A percentile compares a stretch with the other conserved stretches of the same genome.
phyloP scores from a whole-genome alignment of 2,329 filamentous ascomycete genomes.

The Gaeumannomyces sp. region DNA sequence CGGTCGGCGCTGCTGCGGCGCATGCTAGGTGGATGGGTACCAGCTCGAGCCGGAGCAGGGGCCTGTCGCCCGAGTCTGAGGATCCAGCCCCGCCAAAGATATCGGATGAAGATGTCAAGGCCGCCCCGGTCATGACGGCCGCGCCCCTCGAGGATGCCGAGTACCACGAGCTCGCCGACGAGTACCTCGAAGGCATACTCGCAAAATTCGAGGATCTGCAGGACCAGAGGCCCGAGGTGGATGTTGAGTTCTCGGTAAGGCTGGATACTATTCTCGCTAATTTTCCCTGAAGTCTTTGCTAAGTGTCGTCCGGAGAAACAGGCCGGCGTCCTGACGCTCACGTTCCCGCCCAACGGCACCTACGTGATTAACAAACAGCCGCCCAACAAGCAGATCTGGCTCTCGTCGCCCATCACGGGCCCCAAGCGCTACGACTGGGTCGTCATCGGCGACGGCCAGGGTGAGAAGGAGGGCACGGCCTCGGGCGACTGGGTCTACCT shows the following conservation, averaged over 20 bases:
- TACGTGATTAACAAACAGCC: constrained; percentile 99
- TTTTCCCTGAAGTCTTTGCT: neutral
- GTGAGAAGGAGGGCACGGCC: constrained; percentile 72
- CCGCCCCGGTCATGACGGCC: constrained; percentile 16
- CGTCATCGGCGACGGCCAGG: constrained; percentile 62
- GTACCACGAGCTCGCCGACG: constrained; percentile 73
- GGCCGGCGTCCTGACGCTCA: constrained; percentile 80
- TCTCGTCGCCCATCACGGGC: constrained; percentile 83
- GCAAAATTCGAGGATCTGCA: constrained; percentile 63
- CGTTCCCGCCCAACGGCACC: constrained; percentile 62
- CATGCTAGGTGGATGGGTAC: constrained; percentile 8
- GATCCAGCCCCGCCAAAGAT: constrained; percentile 39
- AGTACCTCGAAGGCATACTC: constrained; percentile 58
- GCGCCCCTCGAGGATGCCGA: constrained; percentile 56
- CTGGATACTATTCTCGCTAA: neutral
- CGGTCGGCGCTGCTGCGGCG: no score
- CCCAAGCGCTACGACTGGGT: constrained; percentile 96
- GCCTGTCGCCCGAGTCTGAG: constrained; percentile 54
- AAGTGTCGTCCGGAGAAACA: constrained; percentile 29
- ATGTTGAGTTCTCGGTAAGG: constrained; percentile 83
- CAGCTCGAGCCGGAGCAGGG: constrained; percentile 29
- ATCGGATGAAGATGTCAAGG: constrained; percentile 26
- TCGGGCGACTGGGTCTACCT: constrained; percentile 80
- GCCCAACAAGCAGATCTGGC: constrained; percentile 95
- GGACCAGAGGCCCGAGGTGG: constrained; percentile 68